These are phyloP conservation scores for Podaxis sp. DNA, from an alignment of 768 basidiomycete genomes.

Conservation along the genomic window DNA sequence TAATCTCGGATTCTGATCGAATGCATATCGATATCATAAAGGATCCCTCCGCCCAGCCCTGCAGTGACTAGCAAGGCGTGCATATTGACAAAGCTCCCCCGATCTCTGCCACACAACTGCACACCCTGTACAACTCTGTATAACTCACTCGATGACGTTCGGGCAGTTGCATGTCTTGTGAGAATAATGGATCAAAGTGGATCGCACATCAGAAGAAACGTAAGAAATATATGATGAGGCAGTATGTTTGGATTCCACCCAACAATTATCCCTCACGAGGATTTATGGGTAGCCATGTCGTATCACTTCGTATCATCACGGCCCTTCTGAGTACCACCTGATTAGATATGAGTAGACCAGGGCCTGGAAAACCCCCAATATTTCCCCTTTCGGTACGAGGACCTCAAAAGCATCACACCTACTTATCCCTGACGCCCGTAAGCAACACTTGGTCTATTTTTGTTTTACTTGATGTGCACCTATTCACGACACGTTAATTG, in stretches of 20 bases:
- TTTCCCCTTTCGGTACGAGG: background rate
- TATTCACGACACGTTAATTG: background rate
- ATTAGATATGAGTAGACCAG: background rate
- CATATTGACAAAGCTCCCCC: background rate
- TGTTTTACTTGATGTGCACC: background rate
- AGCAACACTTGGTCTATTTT: background rate
- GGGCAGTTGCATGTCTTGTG: no score
- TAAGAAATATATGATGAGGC: background rate
- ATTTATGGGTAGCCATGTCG: background rate
- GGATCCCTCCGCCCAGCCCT: background rate
- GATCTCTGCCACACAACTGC: background rate
- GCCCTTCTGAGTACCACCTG: background rate
- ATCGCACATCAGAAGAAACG: no score
- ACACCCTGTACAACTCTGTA: no score
- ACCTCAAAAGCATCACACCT: background rate
- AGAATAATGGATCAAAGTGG: no score
- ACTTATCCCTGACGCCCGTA: background rate
- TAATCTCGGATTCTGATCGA: background rate
- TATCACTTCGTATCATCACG: background rate
- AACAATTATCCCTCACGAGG: background rate
- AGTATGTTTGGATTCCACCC: background rate
- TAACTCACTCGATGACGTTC: no score
- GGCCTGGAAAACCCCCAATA: background rate
- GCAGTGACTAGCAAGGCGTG: background rate
- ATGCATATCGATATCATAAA: constrained; percentile 1